phyloP scores from a whole-genome alignment of 2,329 filamentous ascomycete genomes.

The Madurella mycetomatis region DNA sequence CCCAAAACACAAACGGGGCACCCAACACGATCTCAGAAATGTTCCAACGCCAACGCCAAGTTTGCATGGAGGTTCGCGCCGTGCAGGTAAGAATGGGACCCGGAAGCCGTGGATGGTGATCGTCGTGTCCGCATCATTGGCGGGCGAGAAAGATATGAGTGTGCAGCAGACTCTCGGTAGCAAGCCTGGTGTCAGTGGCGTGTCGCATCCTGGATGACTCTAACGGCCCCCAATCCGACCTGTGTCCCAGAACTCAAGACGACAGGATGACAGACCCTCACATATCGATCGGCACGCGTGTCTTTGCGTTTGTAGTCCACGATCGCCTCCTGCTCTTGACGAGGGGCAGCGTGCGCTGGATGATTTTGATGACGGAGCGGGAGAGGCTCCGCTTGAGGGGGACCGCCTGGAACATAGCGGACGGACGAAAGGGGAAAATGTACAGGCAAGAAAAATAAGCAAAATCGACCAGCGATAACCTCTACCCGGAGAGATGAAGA shows the following conservation, averaged over 20 bases:
- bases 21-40: no score
- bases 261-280: neutral
- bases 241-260: neutral
- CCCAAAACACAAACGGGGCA: no score
- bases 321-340: conserved; percentile 15
- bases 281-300: conserved; percentile 16
- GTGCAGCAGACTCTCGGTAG: no score
- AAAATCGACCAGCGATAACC: neutral
- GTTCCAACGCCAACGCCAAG: no score
- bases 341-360: conserved; percentile 17
- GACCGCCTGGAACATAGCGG: neutral
- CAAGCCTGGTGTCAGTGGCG: neutral
- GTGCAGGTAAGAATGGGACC: no score
- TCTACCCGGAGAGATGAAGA: neutral
- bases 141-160: no score
- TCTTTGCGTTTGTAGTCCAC: conserved; percentile 20
- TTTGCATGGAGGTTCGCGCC: no score
- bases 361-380: conserved; percentile 18
- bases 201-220: no score
- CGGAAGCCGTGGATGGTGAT: no score
- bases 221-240: neutral
- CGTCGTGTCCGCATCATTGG: no score
- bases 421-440: neutral
- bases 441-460: neutral
- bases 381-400: conserved; percentile 10